Conservation (phyloP, 1,284 basidiomycete genomes). For the Ceratobasidium papillatum region DNA sequence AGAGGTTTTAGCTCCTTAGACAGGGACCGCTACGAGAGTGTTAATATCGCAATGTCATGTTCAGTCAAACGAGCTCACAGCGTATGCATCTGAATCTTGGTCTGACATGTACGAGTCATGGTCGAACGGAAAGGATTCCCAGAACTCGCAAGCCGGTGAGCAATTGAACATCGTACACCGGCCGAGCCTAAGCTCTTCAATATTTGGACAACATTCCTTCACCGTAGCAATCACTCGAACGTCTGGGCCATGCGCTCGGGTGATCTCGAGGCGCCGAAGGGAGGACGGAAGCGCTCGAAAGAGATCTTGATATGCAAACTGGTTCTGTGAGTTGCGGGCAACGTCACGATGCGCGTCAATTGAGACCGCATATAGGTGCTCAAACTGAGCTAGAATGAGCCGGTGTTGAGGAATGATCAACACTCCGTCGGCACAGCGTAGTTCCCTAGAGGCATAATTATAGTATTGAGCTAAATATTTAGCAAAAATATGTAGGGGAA, state of each 20-base stretch:
- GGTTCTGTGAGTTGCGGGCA: background rate
- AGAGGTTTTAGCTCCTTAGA: constrained; percentile 12
- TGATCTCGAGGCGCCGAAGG: constrained; percentile 10
- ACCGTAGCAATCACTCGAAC: constrained; percentile 13
- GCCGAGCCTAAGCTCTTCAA: constrained; percentile 15
- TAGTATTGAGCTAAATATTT: background rate
- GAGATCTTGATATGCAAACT: constrained; percentile 21
- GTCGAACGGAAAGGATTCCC: constrained; percentile 25
- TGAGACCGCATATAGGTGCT: background rate
- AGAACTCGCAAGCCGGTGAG: constrained; percentile 12
- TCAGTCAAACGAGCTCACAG: constrained; percentile 3
- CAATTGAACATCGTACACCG: constrained; percentile 33
- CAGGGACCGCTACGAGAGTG: constrained; percentile 1
- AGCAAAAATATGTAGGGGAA: background rate
- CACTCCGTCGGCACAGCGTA: background rate
- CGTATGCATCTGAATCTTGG: constrained; percentile 14
- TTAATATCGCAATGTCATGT: background rate
- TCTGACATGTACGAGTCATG: constrained; percentile 36
- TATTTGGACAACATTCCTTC: constrained; percentile 17
- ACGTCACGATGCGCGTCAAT: constrained; percentile 30
- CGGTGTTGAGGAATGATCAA: background rate
- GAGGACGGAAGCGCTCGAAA: constrained; percentile 10
- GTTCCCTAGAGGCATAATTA: background rate
- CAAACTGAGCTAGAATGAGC: background rate
- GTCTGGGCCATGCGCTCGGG: constrained; percentile 22